A percentile compares a stretch with the other conserved stretches of the same genome.
These are phyloP conservation scores for Umbilicaria muhlenbergii DNA, from an alignment of 495 filamentous ascomycete species.

Conservation along the genomic window DNA sequence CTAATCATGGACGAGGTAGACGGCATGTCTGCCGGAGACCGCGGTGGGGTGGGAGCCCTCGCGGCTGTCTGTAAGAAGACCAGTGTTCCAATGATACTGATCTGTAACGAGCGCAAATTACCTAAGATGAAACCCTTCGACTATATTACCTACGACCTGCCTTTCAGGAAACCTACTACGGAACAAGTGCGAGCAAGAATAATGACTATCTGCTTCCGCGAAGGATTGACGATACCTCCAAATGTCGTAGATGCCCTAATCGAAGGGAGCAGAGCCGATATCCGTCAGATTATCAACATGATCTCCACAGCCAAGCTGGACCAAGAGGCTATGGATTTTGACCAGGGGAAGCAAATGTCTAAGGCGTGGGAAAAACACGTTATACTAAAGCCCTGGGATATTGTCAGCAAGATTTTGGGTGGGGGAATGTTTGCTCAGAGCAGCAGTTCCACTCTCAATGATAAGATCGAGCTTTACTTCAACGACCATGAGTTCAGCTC, in stretches of 20 bases:
- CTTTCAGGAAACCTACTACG: conserved; percentile 75
- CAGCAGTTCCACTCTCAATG: conserved; percentile 75
- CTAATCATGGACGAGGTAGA: conserved; percentile 99
- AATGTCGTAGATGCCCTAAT: conserved; percentile 89
- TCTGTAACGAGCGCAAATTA: conserved; percentile 85
- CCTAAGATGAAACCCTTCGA: conserved; percentile 99
- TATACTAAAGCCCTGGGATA: conserved; percentile 95
- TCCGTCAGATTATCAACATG: conserved; percentile 98
- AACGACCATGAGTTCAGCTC: conserved; percentile 96
- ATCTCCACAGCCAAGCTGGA: conserved; percentile 84
- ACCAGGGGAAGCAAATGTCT: conserved; percentile 78
- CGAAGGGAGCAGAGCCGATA: conserved; percentile 87
- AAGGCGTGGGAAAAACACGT: conserved; percentile 98
- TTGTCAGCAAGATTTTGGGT: conserved; percentile 78
- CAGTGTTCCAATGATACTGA: conserved; percentile 85
- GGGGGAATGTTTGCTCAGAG: conserved; percentile 69
- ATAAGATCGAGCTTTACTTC: conserved; percentile 98
- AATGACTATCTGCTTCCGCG: conserved; percentile 85
- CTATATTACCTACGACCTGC: conserved; percentile 61
- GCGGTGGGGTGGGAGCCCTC: conserved; percentile 87
- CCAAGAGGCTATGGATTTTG: conserved; percentile 58
- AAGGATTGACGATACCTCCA: conserved; percentile 70
- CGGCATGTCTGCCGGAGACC: conserved; percentile 95
- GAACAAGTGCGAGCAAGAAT: conserved; percentile 81
- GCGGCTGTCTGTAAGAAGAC: conserved; percentile 91